phyloP scores from a whole-genome alignment of 1,284 basidiomycete genomes.

The Testicularia cyperi region DNA sequence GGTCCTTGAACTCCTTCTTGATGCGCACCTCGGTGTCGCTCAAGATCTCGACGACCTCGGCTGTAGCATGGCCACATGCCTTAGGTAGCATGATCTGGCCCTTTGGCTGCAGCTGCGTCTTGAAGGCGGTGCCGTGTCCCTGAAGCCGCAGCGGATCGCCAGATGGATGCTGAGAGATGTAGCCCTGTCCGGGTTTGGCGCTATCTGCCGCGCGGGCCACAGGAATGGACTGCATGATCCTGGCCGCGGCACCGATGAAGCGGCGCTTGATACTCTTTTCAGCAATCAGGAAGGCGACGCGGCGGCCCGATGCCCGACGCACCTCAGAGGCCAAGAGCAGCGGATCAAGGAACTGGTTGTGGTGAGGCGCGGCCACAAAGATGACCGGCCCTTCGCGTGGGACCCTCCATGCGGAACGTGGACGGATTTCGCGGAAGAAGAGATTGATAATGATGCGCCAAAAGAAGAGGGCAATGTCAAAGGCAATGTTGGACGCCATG shows the following conservation, averaged over 20 bases:
- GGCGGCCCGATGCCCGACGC: slow-evolving; percentile 74
- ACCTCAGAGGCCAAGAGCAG: slow-evolving; percentile 85
- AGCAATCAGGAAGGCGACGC: slow-evolving; percentile 88
- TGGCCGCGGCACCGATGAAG: slow-evolving; percentile 79
- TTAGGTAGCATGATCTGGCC: slow-evolving; percentile 89
- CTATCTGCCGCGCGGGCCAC: slow-evolving; percentile 89
- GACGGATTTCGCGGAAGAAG: slow-evolving; percentile 95
- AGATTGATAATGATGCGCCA: slow-evolving; percentile 83
- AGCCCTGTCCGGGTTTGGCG: slow-evolving; percentile 76
- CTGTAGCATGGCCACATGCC: slow-evolving; percentile 73
- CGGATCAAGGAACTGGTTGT: slow-evolving; percentile 97
- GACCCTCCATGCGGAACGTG: slow-evolving; percentile 91
- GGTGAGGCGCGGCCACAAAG: slow-evolving; percentile 94
- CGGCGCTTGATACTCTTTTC: slow-evolving; percentile 83
- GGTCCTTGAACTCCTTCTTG: slow-evolving; percentile 76
- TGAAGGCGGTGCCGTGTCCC: slow-evolving; percentile 80
- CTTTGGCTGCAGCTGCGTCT: slow-evolving; percentile 72
- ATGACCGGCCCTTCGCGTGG: slow-evolving; percentile 86
- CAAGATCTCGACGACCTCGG: slow-evolving; percentile 83
- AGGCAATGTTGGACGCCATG: slow-evolving; percentile 58
- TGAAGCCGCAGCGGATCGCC: slow-evolving; percentile 68
- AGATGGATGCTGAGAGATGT: slow-evolving; percentile 69
- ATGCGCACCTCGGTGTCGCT: slow-evolving; percentile 78
- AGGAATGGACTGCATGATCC: slow-evolving; percentile 75
- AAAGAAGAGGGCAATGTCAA: slow-evolving; percentile 59